These are phyloP conservation scores for Inosperma sp. DNA, from an alignment of 768 basidiomycete species.

Conservation along the genomic window DNA sequence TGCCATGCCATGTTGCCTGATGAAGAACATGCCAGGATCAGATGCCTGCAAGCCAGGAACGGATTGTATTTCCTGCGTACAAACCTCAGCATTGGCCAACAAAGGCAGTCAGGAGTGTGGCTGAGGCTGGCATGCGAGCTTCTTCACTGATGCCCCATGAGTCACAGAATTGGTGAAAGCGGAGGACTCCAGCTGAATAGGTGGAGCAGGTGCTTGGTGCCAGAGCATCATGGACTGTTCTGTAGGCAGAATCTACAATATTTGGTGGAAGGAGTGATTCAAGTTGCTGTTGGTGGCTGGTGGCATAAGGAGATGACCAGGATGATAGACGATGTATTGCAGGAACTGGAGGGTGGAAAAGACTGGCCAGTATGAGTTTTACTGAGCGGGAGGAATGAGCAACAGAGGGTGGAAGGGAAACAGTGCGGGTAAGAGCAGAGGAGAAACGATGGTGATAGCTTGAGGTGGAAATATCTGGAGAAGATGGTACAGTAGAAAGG, in stretches of 20 bases:
- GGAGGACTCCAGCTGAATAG: slow-evolving; percentile 30
- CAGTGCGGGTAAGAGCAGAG: no score
- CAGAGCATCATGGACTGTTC: slow-evolving; percentile 12
- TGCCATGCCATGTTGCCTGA: neutral
- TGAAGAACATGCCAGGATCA: slow-evolving; percentile 8
- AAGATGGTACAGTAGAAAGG: no score
- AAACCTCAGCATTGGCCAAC: neutral
- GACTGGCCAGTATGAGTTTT: no score
- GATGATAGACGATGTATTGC: slow-evolving; percentile 9
- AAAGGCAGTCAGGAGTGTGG: neutral
- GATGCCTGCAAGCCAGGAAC: slow-evolving; percentile 3
- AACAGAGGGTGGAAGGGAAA: no score
- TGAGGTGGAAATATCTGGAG: no score
- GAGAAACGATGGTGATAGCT: no score
- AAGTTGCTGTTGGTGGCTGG: neutral
- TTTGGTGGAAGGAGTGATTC: slow-evolving; percentile 6
- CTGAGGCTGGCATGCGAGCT: neutral
- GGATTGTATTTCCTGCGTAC: neutral
- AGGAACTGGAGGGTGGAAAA: no score
- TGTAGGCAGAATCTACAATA: neutral
- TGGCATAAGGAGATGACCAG: slow-evolving; percentile 19
- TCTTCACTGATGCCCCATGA: neutral
- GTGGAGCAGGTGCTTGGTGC: slow-evolving; percentile 17
- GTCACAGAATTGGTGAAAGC: slow-evolving; percentile 23
- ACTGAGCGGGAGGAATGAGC: no score